Conservation (phyloP, 805 yeast genomes). For the Ascoidea rubescens region DNA sequence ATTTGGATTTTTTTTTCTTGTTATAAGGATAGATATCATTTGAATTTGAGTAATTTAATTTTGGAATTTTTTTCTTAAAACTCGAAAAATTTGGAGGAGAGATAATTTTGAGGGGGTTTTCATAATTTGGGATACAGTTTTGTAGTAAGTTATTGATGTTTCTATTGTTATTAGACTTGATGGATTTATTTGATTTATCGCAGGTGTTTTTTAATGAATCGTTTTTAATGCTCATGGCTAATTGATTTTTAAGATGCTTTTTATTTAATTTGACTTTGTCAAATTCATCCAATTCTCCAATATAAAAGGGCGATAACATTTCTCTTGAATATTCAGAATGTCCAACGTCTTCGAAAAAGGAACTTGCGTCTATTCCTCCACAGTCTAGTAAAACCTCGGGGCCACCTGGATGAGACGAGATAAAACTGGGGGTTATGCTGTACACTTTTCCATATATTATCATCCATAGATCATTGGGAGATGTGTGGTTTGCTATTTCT, state of each 20-base stretch:
- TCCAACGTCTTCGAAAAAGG: slow-evolving; percentile 50
- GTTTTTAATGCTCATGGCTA: background rate
- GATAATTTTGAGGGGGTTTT: background rate
- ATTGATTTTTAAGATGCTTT: background rate
- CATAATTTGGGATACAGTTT: background rate
- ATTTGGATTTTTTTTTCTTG: background rate
- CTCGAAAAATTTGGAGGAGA: background rate
- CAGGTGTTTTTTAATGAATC: background rate
- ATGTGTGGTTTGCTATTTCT: slow-evolving; percentile 60
- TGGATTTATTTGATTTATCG: background rate
- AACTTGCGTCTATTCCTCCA: slow-evolving; percentile 47
- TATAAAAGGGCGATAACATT: slow-evolving; percentile 15
- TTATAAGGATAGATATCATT: background rate
- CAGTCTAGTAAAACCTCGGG: slow-evolving; percentile 37
- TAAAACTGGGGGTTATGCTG: slow-evolving; percentile 35
- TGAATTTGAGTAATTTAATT: background rate
- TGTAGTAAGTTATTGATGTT: background rate
- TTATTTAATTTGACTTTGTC: background rate
- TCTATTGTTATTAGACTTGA: slow-evolving; percentile 4
- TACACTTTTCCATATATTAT: slow-evolving; percentile 70
- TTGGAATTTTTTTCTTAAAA: background rate
- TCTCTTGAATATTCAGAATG: slow-evolving; percentile 53
- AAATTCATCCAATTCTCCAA: slow-evolving; percentile 3
- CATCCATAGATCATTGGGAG: slow-evolving; percentile 76
- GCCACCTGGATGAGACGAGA: slow-evolving; percentile 27